Evolutionary conservation across 2,329 filamentous ascomycete genomes (phyloP), one percentile per base, ranked within the genome.

Genomic region (Whalleya microplaca): DNA sequence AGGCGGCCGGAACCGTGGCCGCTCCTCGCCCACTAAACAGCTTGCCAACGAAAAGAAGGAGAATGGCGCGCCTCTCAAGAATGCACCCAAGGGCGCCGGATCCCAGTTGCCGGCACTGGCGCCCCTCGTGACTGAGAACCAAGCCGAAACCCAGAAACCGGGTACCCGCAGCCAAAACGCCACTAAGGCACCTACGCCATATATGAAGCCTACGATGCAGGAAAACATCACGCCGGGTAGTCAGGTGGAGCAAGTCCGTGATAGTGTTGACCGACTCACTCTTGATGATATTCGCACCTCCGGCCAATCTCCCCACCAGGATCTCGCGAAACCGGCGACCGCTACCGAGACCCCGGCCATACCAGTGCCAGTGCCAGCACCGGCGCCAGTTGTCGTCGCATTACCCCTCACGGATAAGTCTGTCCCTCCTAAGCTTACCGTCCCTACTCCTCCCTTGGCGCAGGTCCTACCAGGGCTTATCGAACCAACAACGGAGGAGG

Each of bases 401-500:
- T 54, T 67, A 21, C 66, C 68, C 29, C 43, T 62, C 10, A 55
- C 60, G 16, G 48, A 58, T 32, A 63, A 64, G 20, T 50, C 54
- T 12, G 47, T 55, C 48, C 43, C 56, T 32, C 63, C 44, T 42
- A 57, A 54, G 37, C 45, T 59, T 20, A 32, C 55, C 18, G 61
- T 54, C 23, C 51, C 65, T 46, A 54, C 63, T 59, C 48, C 60
- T 18, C 52, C 61, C 16, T 55, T 56, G 23, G 47, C 52, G 53
- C 64, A 62, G 18, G 51, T 54, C 51, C 59, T 72, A 43, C 71
- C 71, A 53, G 71, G 71, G 23, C 48, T 72, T 27, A 66, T 71
- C 44, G 70, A 71, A 53, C 69, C 69, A n/a, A 66, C 64, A 55
- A 69, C 69, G 6, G 66, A 68, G 19, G 72, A 71, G 51, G 71